These are phyloP conservation scores for Mallotus japonicus DNA, from an alignment of 441 rosid species.

Conservation along the genomic window DNA sequence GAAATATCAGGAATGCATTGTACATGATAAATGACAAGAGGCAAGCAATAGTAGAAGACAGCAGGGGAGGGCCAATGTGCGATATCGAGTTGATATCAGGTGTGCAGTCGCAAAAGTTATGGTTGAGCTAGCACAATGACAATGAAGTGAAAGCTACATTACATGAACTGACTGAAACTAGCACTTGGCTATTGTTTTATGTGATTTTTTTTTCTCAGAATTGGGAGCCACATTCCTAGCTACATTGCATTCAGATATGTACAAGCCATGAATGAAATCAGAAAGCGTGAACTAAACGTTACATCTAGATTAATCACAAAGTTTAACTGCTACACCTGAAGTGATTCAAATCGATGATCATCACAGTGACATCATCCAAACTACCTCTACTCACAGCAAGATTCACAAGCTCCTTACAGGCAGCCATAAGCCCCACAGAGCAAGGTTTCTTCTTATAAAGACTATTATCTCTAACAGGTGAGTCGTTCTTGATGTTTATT, in stretches of 20 bases:
- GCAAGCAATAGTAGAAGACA: not conserved
- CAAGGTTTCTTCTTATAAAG: conserved; percentile 27
- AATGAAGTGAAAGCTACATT: not conserved
- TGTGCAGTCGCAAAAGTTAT: not conserved
- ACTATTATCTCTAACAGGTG: conserved; percentile 38
- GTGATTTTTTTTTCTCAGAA: not conserved
- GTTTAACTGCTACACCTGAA: conserved; percentile 39
- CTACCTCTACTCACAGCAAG: conserved; percentile 70
- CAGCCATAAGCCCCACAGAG: conserved; percentile 40
- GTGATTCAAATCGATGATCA: conserved; percentile 60
- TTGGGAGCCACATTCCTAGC: not conserved
- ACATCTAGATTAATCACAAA: not conserved
- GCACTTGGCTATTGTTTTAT: not conserved
- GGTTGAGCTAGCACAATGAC: not conserved
- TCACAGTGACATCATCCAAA: conserved; percentile 76
- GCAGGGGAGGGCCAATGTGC: not conserved
- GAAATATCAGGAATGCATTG: not conserved
- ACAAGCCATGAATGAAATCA: conserved; percentile 1
- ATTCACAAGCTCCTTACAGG: conserved; percentile 67
- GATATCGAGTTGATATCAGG: too few species aligned
- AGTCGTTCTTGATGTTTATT: conserved; percentile 35
- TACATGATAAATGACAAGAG: not conserved
- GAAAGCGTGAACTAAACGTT: not conserved
- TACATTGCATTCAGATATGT: not conserved
- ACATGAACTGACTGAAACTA: not conserved